Conservation (phyloP, 306 rosid species). For the Cucurbita argyrosperma region DNA sequence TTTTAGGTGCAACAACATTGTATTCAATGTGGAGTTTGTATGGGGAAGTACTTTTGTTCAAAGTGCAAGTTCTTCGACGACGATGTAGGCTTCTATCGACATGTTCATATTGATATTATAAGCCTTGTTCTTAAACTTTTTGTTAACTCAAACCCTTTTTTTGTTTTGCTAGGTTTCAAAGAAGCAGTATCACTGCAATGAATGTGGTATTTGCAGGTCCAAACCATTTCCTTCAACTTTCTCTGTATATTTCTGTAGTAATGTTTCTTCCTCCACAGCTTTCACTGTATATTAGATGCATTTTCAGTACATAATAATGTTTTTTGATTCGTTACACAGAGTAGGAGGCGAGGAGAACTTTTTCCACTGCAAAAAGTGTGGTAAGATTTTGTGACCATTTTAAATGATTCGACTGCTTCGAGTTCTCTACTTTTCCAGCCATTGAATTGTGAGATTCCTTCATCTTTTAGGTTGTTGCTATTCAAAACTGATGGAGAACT, state of each 20-base stretch:
- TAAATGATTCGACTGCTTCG: background rate
- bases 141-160: background rate
- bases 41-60: constrained; percentile 70
- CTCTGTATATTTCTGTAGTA: background rate
- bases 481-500: constrained; percentile 42
- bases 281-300: background rate
- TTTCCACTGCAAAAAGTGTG: constrained; percentile 61
- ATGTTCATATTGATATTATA: background rate
- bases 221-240: background rate
- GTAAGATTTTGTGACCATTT: constrained; percentile 16
- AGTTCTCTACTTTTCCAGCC: background rate
- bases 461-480: constrained; percentile 57
- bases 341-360: constrained; percentile 54
- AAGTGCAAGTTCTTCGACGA: constrained; percentile 67
- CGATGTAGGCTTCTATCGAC: constrained; percentile 32
- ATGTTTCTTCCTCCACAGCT: background rate
- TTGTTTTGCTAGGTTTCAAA: constrained; percentile 30
- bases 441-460: constrained; percentile 1
- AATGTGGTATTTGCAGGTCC: constrained; percentile 89
- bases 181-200: constrained; percentile 59
- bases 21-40: constrained; percentile 54
- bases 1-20: constrained; percentile 74
- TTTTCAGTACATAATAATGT: background rate
- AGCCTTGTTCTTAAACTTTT: background rate
- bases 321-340: constrained; percentile 17